These are phyloP conservation scores for Penium margaritaceum DNA, from an alignment of 139 green algal species.

Conservation along the genomic window DNA sequence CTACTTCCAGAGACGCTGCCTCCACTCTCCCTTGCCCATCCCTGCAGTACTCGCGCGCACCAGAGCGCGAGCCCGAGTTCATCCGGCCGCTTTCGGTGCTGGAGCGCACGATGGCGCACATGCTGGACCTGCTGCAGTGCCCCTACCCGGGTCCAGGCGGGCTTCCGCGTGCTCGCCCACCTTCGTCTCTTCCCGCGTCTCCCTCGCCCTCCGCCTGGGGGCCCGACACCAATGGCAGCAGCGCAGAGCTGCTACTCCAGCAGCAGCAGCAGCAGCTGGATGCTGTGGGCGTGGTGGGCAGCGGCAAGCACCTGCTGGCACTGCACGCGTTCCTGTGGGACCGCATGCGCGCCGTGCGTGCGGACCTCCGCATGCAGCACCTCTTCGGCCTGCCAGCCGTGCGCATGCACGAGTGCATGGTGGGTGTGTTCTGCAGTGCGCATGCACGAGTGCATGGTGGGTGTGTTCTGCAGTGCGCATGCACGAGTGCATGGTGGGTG, in stretches of 20 bases:
- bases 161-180: too few species aligned
- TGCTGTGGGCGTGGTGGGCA: not conserved
- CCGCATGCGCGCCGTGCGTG: slow-evolving; percentile 66
- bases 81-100: slow-evolving; percentile 67
- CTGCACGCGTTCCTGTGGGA: slow-evolving; percentile 83
- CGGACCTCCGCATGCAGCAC: slow-evolving; percentile 67
- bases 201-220: not conserved
- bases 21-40: not conserved
- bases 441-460: not conserved
- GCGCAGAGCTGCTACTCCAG: too few species aligned
- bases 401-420: slow-evolving; percentile 50
- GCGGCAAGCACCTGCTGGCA: slow-evolving; percentile 38
- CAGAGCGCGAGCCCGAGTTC: slow-evolving; percentile 42
- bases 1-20: too few species aligned
- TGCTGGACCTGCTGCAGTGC: slow-evolving; percentile 61
- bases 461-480: too few species aligned
- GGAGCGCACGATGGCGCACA: slow-evolving; percentile 62
- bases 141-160: too few species aligned
- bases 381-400: slow-evolving; percentile 43
- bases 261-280: too few species aligned
- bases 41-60: slow-evolving; percentile 58
- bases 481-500: not conserved
- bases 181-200: too few species aligned
- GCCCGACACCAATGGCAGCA: too few species aligned
- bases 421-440: too few species aligned